Evolutionary conservation across 2,329 filamentous ascomycete genomes (phyloP), one percentile per base, ranked within the genome.

Genomic region (Tolypocladium tropicale): DNA sequence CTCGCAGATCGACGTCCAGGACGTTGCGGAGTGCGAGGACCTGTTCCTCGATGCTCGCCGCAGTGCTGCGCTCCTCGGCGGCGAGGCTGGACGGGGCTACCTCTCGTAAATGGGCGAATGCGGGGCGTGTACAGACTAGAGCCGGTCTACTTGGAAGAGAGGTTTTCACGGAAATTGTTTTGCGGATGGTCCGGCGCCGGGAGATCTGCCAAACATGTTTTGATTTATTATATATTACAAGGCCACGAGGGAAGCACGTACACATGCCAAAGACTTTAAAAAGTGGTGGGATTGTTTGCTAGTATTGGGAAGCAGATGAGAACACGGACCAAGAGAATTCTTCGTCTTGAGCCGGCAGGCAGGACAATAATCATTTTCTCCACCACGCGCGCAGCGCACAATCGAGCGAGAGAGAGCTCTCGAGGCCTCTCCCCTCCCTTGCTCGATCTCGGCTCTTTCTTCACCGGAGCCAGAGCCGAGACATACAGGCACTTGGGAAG

Each of bases 41-140:
- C 75, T 94, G 53, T 93, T 94, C 77, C 82, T 93, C 62, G 89
- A 94, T 72, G 88, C 89, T 53, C 84, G 85, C 67, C 82, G 89
- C 63, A 93, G 89, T 71, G 89, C 89, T 60, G 75, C 78, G 59
- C 80, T 92, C 63, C 80, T 91, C 64, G 75, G 72, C 60, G 74
- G 81, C 68, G 83, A 84, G 72, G 80, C 80, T 56, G 83, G 81
- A 62, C 78, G 76, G 63, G 82, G 78, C 58, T 92, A 85, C 73
- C 78, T 90, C 62, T 78, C 78, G 67, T 87, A 61, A 51, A 28
- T n/a, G 48, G 46, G n/a, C 23, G 6, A 18, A 51, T 28, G 21
- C 21, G 11, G 11, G 41, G 5, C 18, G 34, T 16, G 11, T 46
- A 32, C 12, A 21, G 28, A 21, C 28, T 21, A 32, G 28, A 33